Percentiles rank a stretch among this genome's conserved stretches.
Conservation (phyloP, 2,329 filamentous ascomycete species). For the Monosporascus sp. region DNA sequence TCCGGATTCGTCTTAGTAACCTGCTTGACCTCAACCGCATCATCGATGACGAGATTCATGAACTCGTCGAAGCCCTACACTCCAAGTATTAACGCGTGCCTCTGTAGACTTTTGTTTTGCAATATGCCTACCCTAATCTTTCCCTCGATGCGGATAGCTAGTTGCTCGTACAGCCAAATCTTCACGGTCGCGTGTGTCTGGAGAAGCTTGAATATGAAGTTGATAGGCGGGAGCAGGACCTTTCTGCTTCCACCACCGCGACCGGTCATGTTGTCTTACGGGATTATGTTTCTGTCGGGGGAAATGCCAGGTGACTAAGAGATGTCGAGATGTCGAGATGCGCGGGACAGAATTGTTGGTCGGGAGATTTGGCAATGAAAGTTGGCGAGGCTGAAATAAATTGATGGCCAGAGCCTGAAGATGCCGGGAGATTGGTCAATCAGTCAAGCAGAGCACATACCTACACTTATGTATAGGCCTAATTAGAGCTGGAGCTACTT, state of each 20-base stretch:
- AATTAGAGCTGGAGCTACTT: no score
- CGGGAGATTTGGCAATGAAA: neutral
- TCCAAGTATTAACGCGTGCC: neutral
- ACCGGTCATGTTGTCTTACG: conserved; percentile 45
- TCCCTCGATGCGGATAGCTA: conserved; percentile 89
- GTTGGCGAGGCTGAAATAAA: neutral
- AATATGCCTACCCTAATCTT: conserved; percentile 75
- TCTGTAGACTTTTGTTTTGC: neutral
- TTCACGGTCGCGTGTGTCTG: conserved; percentile 76
- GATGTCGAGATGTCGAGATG: no score
- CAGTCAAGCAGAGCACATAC: no score
- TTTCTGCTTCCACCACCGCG: conserved; percentile 56
- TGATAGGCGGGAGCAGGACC: conserved; percentile 59
- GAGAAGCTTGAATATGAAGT: conserved; percentile 91
- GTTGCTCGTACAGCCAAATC: conserved; percentile 96
- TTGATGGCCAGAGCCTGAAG: no score
- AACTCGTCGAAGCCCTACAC: conserved; percentile 93
- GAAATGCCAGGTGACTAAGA: neutral
- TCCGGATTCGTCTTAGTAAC: conserved; percentile 71
- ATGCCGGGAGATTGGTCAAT: no score
- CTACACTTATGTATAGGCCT: no score
- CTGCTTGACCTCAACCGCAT: conserved; percentile 87
- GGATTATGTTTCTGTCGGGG: neutral
- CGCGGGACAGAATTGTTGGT: no score
- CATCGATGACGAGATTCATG: conserved; percentile 97